Conservation (phyloP, 305 asterid species). For the Fraxinus greggii region DNA sequence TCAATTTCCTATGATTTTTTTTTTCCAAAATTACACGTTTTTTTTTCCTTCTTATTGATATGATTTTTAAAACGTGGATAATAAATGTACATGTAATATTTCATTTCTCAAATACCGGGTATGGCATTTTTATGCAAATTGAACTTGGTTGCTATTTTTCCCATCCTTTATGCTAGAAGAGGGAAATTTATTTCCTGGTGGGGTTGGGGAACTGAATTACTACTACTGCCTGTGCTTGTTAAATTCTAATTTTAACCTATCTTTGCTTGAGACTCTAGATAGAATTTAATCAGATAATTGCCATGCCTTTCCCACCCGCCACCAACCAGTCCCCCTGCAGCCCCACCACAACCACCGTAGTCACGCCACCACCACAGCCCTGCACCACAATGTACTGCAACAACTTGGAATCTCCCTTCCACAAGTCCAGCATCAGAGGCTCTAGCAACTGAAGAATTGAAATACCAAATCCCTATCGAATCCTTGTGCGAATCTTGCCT, state of each 20-base stretch:
- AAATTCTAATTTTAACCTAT: neutral
- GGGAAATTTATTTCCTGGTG: neutral
- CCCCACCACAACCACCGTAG: neutral
- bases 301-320: neutral
- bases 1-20: neutral
- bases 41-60: neutral
- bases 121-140: neutral
- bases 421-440: neutral
- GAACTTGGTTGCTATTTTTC: neutral
- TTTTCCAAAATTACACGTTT: neutral
- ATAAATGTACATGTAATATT: neutral
- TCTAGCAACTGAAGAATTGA: neutral
- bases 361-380: neutral
- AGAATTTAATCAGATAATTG: neutral
- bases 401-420: neutral
- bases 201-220: neutral
- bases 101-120: neutral
- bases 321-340: neutral
- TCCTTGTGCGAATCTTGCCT: neutral
- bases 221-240: neutral
- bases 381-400: neutral
- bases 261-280: neutral
- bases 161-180: neutral
- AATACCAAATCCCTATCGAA: neutral
- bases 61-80: neutral